These are phyloP conservation scores for Urtica urens DNA, from an alignment of 306 rosid genomes.

Conservation along the genomic window DNA sequence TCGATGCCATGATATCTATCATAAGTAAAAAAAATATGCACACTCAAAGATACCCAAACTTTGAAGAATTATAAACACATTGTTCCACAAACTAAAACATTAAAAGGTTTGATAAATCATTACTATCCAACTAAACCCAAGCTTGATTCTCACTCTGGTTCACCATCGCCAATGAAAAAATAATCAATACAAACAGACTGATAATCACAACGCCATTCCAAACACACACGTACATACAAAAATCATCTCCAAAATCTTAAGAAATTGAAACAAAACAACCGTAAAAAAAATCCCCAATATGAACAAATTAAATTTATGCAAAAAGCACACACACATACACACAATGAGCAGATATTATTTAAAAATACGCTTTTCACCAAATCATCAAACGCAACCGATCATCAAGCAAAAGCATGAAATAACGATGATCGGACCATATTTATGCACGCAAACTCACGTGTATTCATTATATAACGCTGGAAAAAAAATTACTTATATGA, in stretches of 20 bases:
- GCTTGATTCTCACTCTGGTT: neutral
- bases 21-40: too few relatives aligned
- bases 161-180: neutral
- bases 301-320: neutral
- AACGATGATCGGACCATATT: slow-evolving; percentile 15
- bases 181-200: neutral
- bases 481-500: too few relatives aligned
- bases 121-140: neutral
- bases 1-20: too few relatives aligned
- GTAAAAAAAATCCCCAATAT: neutral
- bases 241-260: neutral
- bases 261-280: neutral
- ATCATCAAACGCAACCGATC: slow-evolving; percentile 20
- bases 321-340: neutral
- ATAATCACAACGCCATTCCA: neutral
- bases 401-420: slow-evolving; percentile 13
- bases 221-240: neutral
- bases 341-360: neutral
- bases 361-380: slow-evolving; percentile 9
- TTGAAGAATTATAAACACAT: too few relatives aligned
- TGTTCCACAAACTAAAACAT: too few relatives aligned
- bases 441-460: neutral
- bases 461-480: neutral
- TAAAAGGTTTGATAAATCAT: neutral
- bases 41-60: too few relatives aligned